Percentiles rank a stretch among this genome's conserved stretches.
Conservation (phyloP, 1,284 basidiomycete species). For the Inonotus hispidus region DNA sequence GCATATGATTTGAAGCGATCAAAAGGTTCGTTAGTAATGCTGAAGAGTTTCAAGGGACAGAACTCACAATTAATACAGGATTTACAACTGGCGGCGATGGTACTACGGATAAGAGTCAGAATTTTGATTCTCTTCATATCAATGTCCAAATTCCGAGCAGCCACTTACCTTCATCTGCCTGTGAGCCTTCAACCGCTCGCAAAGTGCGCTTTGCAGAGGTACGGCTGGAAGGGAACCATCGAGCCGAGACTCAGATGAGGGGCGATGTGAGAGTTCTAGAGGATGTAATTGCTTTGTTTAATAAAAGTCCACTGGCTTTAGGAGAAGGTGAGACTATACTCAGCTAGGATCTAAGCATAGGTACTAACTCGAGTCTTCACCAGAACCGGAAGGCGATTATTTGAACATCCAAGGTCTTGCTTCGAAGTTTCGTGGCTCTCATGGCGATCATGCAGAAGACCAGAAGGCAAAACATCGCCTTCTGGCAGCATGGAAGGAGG, state of each 20-base stretch:
- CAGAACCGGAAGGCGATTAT: background rate
- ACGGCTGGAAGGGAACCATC: conserved; percentile 1
- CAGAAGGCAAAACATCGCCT: conserved; percentile 4
- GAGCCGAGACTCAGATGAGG: conserved; percentile 5
- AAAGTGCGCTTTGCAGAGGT: conserved; percentile 7
- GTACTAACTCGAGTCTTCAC: background rate
- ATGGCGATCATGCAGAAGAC: conserved; percentile 13
- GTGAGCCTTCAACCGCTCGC: background rate
- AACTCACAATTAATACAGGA: background rate
- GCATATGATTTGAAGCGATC: background rate
- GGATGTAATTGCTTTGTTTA: background rate
- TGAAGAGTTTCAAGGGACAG: background rate
- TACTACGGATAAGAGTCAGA: conserved; percentile 15
- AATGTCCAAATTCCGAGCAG: background rate
- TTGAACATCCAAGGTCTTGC: background rate
- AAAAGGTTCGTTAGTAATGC: background rate
- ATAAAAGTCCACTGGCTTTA: conserved; percentile 2
- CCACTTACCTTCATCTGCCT: background rate
- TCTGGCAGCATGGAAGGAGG: background rate
- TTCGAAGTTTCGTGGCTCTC: background rate
- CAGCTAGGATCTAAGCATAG: background rate
- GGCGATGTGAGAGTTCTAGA: background rate
- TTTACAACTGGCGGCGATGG: conserved; percentile 16
- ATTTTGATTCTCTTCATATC: conserved; percentile 9
- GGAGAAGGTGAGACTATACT: background rate